Evolutionary conservation across 768 basidiomycete genomes (phyloP), one percentile per base, ranked within the genome.

Genomic region (Strobilomyces dryophilus): DNA sequence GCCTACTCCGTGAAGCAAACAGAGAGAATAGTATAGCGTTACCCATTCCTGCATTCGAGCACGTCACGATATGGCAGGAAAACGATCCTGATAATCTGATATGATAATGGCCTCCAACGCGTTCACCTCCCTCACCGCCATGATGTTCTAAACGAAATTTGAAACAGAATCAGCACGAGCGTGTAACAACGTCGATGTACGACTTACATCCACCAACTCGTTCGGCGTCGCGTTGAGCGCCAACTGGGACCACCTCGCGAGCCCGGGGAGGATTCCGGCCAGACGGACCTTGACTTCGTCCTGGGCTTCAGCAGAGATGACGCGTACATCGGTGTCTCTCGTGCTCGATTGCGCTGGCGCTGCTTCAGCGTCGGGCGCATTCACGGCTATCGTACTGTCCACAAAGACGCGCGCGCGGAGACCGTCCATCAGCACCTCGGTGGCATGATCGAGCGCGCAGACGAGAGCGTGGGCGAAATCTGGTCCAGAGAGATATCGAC

Each of bases 181-280:
- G 1, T 11, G 12, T 49, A 2, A 50, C 8, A n/a, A 39, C 6
- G 46, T 42, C n/a, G 4, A 34, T 7, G 20, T 12, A 20, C 8
- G 79, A 9, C 88, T 69, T 64, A 92, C 92, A 73, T 94, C 91
- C 26, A 92, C 79, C 58, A 92, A 72, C 66, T 89, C 89, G 65
- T 90, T 92, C 34, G 89, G 90, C 50, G 85, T 65, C 17, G 79
- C 80, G 56, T 82, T 78, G 59, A 92, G 66, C 36, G 84, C 84
- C 53, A 82, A 53, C 57, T 80, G 80, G 61, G 84, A 85, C 91
- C 92, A 93, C 52, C 82, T 74, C 50, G 87, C 83, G 39, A 97
- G 71, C 1, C 82, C 87, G 5, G 93, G 94, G 27, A 98, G 71
- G 59, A 95, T 71, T 6, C 85, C 83, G 14, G 92, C 95, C 14